Conservation (phyloP, 768 basidiomycete genomes). For the Naganishia onofrii region DNA sequence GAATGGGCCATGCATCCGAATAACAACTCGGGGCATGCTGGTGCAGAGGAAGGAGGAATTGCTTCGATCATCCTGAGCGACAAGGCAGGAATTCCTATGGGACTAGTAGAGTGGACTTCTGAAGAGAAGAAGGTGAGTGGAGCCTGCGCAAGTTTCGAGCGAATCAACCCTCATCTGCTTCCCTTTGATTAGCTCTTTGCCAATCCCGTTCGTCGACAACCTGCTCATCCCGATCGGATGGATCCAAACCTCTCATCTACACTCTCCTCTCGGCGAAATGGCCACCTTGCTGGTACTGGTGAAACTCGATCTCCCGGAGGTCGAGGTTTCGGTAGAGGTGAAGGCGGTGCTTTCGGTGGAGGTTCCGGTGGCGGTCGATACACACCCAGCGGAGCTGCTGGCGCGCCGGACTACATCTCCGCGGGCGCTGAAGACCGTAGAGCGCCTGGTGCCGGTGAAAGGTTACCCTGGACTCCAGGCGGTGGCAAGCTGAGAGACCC, state of each 20-base stretch:
- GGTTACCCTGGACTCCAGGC: conserved; percentile 16
- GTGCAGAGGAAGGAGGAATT: conserved; percentile 35
- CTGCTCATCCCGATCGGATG: conserved; percentile 80
- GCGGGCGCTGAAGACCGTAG: conserved; percentile 37
- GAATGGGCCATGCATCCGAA: conserved; percentile 63
- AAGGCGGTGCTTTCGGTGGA: conserved; percentile 47
- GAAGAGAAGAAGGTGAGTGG: conserved; percentile 78
- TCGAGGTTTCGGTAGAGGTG: conserved; percentile 48
- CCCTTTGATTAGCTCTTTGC: conserved; percentile 65
- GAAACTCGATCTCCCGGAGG: conserved; percentile 10
- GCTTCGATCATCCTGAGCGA: conserved; percentile 66
- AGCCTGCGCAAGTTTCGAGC: not conserved
- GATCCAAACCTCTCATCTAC: conserved; percentile 64
- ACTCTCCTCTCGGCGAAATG: conserved; percentile 59
- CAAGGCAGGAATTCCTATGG: conserved; percentile 67
- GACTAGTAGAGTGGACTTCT: conserved; percentile 74
- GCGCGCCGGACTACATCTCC: conserved; percentile 32
- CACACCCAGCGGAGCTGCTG: conserved; percentile 38
- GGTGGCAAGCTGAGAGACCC: conserved; percentile 10
- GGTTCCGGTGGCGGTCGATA: conserved; percentile 35
- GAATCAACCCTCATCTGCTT: not conserved
- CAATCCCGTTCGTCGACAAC: conserved; percentile 66
- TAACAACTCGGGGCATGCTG: conserved; percentile 21
- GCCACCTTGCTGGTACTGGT: conserved; percentile 47
- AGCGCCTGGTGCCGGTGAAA: conserved; percentile 11